A percentile compares a stretch with the other conserved stretches of the same genome.
Evolutionary conservation across 768 basidiomycete genomes (phyloP).

Genomic region (Megacollybia marginata): DNA sequence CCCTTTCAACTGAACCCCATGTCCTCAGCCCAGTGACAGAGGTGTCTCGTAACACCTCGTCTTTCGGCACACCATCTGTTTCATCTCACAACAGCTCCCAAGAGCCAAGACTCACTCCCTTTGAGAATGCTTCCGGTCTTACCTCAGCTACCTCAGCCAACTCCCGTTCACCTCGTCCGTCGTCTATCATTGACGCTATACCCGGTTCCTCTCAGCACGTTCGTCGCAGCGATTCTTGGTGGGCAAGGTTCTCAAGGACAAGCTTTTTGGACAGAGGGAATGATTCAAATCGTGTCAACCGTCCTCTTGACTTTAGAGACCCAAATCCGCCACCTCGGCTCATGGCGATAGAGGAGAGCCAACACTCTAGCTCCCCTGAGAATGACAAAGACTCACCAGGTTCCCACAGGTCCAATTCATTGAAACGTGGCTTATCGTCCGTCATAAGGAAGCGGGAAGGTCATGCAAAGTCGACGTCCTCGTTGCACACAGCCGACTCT

Average conservation of each 20-base stretch:
- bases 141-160: slow-evolving; percentile 14
- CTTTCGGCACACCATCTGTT: slow-evolving; percentile 8
- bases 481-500: slow-evolving; percentile 60
- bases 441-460: slow-evolving; percentile 9
- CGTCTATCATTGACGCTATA: slow-evolving; percentile 17
- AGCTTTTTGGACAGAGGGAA: slow-evolving; percentile 58
- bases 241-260: slow-evolving; percentile 63
- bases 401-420: slow-evolving; percentile 7
- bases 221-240: slow-evolving; percentile 70
- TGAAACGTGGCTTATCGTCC: slow-evolving; percentile 4
- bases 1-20: slow-evolving; percentile 5
- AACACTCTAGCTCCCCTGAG: slow-evolving; percentile 22
- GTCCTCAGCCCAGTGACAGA: slow-evolving; percentile 26
- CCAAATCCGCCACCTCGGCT: slow-evolving; percentile 72
- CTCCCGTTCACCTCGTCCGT: slow-evolving; percentile 15
- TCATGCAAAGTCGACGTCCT: slow-evolving; percentile 46
- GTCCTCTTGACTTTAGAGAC: slow-evolving; percentile 59
- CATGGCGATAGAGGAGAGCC: slow-evolving; percentile 48
- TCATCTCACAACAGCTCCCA: slow-evolving; percentile 18
- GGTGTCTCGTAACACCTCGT: slow-evolving; percentile 15
- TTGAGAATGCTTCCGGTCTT: slow-evolving; percentile 19
- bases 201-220: slow-evolving; percentile 38
- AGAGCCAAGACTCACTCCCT: slow-evolving; percentile 28
- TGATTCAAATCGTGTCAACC: slow-evolving; percentile 27
- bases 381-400: slow-evolving; percentile 5